Evolutionary conservation across 2,329 filamentous ascomycete genomes (phyloP).

Genomic region (Beauveria asiatica): DNA sequence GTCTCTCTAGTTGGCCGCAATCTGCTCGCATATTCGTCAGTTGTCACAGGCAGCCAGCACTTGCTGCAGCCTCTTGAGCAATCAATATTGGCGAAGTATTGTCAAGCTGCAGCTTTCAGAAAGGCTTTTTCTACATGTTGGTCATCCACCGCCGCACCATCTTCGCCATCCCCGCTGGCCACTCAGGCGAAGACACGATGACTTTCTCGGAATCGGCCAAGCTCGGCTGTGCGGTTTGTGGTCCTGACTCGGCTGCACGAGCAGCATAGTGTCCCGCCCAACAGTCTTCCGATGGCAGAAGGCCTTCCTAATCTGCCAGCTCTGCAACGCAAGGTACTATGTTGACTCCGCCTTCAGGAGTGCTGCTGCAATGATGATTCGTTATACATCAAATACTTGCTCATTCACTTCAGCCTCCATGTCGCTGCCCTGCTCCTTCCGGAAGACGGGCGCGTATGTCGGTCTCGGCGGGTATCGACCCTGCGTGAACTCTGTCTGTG

Average conservation of each 20-base stretch:
- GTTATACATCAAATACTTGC: not conserved
- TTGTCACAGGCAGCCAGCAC: not conserved
- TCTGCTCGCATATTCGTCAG: not conserved
- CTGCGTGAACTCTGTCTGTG: not conserved
- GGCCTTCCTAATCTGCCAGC: not conserved
- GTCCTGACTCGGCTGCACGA: not conserved
- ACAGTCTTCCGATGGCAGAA: not conserved
- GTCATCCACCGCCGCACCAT: not conserved
- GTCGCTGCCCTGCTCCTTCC: not conserved
- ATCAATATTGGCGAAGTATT: not conserved
- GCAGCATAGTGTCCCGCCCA: not conserved
- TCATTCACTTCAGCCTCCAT: not conserved
- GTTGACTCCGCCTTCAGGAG: not conserved
- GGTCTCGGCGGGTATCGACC: conserved; percentile 1
- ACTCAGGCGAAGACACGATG: not conserved
- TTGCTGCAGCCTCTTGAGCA: not conserved
- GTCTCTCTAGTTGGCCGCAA: not conserved
- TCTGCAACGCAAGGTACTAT: not conserved
- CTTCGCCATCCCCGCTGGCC: not conserved
- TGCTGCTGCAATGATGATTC: not conserved
- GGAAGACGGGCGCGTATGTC: conserved; percentile 2
- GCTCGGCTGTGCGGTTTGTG: not conserved
- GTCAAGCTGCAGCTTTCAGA: not conserved
- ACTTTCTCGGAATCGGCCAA: not conserved
- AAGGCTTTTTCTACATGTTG: not conserved